A percentile compares a stretch with the other conserved stretches of the same genome.
Evolutionary conservation across 805 yeast species (phyloP).

Genomic region (Barnettozyma salicaria): DNA sequence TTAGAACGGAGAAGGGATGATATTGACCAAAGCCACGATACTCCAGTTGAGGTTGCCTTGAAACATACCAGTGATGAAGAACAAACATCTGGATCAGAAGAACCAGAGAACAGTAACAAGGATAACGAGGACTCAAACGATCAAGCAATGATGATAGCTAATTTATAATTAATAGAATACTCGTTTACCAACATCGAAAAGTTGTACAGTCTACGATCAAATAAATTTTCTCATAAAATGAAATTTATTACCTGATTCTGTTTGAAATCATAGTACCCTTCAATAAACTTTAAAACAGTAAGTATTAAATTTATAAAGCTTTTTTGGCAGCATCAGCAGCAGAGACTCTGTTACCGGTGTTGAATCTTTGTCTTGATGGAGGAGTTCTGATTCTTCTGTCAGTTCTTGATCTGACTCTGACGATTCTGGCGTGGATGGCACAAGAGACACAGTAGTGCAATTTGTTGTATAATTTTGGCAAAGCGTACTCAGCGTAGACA

Average conservation of each 20-base stretch:
- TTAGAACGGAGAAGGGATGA: constrained; percentile 11
- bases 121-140: constrained; percentile 1
- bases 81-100: background rate
- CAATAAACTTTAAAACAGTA: constrained; percentile 5
- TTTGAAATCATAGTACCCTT: constrained; percentile 1
- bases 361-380: constrained; percentile 98
- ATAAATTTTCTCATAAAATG: constrained; percentile 2
- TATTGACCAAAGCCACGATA: background rate
- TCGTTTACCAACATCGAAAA: too few relatives aligned
- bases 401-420: constrained; percentile 98
- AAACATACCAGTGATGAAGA: constrained; percentile 1
- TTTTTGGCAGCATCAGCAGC: constrained; percentile 98
- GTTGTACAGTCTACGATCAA: too few relatives aligned
- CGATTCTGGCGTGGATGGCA: constrained; percentile 99
- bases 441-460: constrained; percentile 99
- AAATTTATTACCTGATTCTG: constrained; percentile 1
- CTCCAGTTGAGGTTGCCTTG: constrained; percentile 25
- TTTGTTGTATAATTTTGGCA: constrained; percentile 99
- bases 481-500: constrained; percentile 97
- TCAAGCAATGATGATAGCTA: constrained; percentile 12
- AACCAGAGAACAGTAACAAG: background rate
- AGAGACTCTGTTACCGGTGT: constrained; percentile 90
- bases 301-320: constrained; percentile 46
- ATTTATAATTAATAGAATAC: constrained; percentile 4
- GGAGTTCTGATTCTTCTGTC: constrained; percentile 99